Base-by-base conservation (phyloP, 2,329 filamentous ascomycete species). In the Hypoxylon sp. region DNA sequence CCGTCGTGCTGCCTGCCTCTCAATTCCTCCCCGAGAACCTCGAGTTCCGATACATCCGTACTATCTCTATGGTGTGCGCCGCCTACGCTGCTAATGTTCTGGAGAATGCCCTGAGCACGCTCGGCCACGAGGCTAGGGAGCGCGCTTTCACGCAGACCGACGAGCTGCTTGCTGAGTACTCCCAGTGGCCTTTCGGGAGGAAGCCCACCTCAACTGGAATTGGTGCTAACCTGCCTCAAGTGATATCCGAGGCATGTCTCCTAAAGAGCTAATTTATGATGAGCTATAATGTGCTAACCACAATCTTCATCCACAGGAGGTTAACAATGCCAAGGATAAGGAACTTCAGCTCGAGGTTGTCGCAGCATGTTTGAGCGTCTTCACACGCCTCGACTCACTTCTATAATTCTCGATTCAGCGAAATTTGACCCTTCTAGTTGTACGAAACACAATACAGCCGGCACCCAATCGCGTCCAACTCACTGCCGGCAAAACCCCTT, bases 81-180 rank as follows among this genome's bases (percentile, higher is more conserved):
- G 95, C 96, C 50, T 98, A 99, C 81, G 96, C 96, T 50, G 96
- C 96, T 69, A 99, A 99, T 77, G 96, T 99, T 30, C 88, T 99
- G 65, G 96, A 99, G 84, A 99, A 99, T 79, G 96, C 95, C n/a
- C 85, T 99, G 76, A 93, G 93, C 63, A 97, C 93, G 13, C 89
- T 99, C 71, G 94, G 95, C 74, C 96, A 98, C 79, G 96, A 99
- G 84, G 91, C 95, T 62, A 87, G 96, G 74, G 96, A 99, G 83
- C 88, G 95, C 73, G 95, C 96, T 3, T 99, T 98, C 81, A 94
- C 94, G 44, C 95, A 98, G 84, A 97, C 97, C 17, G 96, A 99
- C 80, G 96, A 98, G 83, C 84, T 99, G 72, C 85, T 99, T 65
- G 94, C 94, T 46, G 95, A 98, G 79, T 99, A 98, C 82, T 97